Evolutionary conservation across 2,329 filamentous ascomycete genomes (phyloP).

Genomic region (Aspergillus hiratsukae): DNA sequence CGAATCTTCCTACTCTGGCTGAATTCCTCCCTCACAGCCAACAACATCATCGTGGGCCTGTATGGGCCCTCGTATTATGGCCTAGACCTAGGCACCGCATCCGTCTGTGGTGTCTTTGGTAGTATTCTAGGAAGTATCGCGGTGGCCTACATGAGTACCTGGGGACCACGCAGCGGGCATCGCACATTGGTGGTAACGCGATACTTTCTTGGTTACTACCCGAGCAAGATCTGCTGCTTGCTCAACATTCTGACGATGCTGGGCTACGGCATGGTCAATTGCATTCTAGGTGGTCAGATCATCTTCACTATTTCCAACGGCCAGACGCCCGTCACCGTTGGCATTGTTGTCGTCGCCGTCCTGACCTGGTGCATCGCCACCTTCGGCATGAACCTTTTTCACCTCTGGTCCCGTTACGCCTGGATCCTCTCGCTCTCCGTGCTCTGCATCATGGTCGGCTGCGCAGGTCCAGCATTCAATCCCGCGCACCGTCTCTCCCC

Average conservation of each 20-base stretch:
- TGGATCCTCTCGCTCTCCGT: slow-evolving; percentile 11
- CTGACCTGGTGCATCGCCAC: slow-evolving; percentile 30
- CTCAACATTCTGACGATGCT: slow-evolving; percentile 39
- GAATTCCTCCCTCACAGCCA: slow-evolving; percentile 32
- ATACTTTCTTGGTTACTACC: slow-evolving; percentile 40
- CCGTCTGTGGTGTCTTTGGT: slow-evolving; percentile 32
- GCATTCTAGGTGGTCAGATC: slow-evolving; percentile 38
- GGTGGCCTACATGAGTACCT: slow-evolving; percentile 37
- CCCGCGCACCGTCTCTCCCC: slow-evolving; percentile 19
- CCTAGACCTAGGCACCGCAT: slow-evolving; percentile 36
- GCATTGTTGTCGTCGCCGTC: slow-evolving; percentile 32
- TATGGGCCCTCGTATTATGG: slow-evolving; percentile 35
- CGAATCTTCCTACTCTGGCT: slow-evolving; percentile 31
- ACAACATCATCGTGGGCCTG: slow-evolving; percentile 38
- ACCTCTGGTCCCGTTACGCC: slow-evolving; percentile 37
- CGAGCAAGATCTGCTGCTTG: slow-evolving; percentile 33
- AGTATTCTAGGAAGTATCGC: slow-evolving; percentile 25
- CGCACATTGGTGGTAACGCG: slow-evolving; percentile 37
- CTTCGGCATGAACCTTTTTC: slow-evolving; percentile 38
- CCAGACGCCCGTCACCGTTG: slow-evolving; percentile 31
- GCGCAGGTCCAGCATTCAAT: slow-evolving; percentile 33
- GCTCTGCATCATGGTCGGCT: slow-evolving; percentile 37
- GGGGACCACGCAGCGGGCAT: slow-evolving; percentile 36
- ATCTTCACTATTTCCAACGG: slow-evolving; percentile 35
- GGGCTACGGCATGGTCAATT: slow-evolving; percentile 39